Evolutionary conservation across 192 early-diverging fungal species (phyloP).

Genomic region (Dissophora ornata): DNA sequence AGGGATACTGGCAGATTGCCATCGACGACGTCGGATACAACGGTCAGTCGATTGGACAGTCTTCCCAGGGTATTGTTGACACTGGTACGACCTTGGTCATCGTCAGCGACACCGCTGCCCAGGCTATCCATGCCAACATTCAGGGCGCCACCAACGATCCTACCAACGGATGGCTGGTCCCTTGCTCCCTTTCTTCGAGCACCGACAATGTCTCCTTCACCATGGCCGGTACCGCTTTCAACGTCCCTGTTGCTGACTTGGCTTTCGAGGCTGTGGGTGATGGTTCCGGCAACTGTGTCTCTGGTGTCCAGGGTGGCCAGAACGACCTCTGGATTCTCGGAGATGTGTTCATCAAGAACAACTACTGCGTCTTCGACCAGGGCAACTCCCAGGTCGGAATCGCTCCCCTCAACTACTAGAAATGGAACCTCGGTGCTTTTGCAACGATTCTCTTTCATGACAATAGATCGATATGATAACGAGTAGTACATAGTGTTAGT

Average conservation of each 20-base stretch:
- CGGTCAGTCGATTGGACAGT: slow-evolving; percentile 42
- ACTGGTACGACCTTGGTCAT: slow-evolving; percentile 74
- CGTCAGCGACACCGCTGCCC: slow-evolving; percentile 61
- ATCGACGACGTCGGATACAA: slow-evolving; percentile 58
- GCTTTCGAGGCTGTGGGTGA: slow-evolving; percentile 42
- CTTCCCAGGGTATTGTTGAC: slow-evolving; percentile 64
- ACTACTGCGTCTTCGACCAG: slow-evolving; percentile 74
- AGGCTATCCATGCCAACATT: slow-evolving; percentile 58
- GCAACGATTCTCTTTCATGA: too few species aligned
- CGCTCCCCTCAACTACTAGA: slow-evolving; percentile 49
- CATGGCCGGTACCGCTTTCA: slow-evolving; percentile 51
- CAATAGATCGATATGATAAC: too few species aligned
- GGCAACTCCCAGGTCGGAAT: slow-evolving; percentile 65
- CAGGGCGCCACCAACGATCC: slow-evolving; percentile 21
- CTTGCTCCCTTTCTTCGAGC: slow-evolving; percentile 24
- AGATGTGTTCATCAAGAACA: slow-evolving; percentile 74
- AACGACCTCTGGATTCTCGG: slow-evolving; percentile 64
- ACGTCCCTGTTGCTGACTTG: slow-evolving; percentile 46
- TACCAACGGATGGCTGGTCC: slow-evolving; percentile 32
- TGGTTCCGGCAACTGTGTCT: slow-evolving; percentile 37
- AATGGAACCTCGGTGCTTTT: too few species aligned
- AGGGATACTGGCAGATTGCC: slow-evolving; percentile 69
- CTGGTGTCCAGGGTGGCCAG: slow-evolving; percentile 49
- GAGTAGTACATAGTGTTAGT: too few species aligned
- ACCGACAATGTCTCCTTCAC: slow-evolving; percentile 47